Evolutionary conservation across 495 filamentous ascomycete genomes (phyloP), one percentile per base, ranked within the genome.

Genomic region (Patellaria atrata): DNA sequence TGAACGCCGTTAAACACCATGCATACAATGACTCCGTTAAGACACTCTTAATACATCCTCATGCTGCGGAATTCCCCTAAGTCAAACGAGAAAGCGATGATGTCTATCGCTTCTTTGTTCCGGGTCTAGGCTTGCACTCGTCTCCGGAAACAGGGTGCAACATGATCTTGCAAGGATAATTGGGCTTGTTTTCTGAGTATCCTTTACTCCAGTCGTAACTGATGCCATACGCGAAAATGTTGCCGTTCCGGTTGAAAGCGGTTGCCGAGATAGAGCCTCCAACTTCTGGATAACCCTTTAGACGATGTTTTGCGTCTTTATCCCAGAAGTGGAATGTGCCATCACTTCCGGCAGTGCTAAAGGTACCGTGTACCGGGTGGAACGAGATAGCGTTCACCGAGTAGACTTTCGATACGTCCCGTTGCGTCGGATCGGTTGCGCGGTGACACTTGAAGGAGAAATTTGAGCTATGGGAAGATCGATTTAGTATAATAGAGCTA

Each of bases 151-250:
- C 70, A 0, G 73, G 71, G 58, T 89, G 84, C 44, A 94, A 61
- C 74, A 91, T 86, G 35, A 94, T 71, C 58, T 89, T 91, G 55
- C 76, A 85, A 4, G 75, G 66, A 24, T 70, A 67, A 42, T 73
- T 64, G 14, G 68, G 73, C 19, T 54, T 82, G 54, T 89, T 87
- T 19, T 54, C 65, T 5, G 68, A 62, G 56, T 82, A 87, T 8
- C 86, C 86, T 57, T 91, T 91, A 52, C 77, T 80, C 86, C 86
- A 94, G 61, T 94, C 86, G 47, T 94, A 94, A 48, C 80, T 85
- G 19, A 91, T 70, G 4, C 84, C 78, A 50, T 94, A 94, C 12
- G 83, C 85, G 50, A 93, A 91, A 44, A 87, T 80, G 45, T 62
- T 72, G 30, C 84, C 86, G 33, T 60, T 72, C 30, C 69, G 59